Conservation (phyloP, 306 rosid genomes). For the Dalbergia cultrata region DNA sequence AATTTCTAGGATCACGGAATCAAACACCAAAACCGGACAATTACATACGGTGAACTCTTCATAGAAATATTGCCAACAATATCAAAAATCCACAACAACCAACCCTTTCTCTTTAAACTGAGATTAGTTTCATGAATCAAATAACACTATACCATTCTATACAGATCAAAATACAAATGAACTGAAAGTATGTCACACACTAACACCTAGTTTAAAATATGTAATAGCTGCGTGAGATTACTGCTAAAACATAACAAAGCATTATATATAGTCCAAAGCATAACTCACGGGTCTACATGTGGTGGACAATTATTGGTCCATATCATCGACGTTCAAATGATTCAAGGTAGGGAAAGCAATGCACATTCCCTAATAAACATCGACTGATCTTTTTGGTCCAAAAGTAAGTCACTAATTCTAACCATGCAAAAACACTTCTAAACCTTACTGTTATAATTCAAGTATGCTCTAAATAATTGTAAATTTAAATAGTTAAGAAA, state of each 20-base stretch:
- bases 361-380: neutral
- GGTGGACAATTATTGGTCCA: neutral
- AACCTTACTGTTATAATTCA: neutral
- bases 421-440: neutral
- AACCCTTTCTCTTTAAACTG: neutral
- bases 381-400: neutral
- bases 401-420: neutral
- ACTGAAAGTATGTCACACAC: neutral
- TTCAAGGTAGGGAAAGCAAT: neutral
- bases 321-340: slow-evolving; percentile 30
- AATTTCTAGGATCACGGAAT: neutral
- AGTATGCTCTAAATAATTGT: neutral
- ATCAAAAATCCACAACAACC: neutral
- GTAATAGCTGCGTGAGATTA: neutral
- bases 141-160: too few species aligned
- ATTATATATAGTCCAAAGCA: neutral
- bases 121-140: neutral
- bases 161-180: too few species aligned
- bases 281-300: slow-evolving; percentile 17
- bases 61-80: neutral
- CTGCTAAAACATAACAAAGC: neutral
- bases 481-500: neutral
- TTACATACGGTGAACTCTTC: neutral
- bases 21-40: neutral
- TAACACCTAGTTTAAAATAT: neutral